phyloP scores from a whole-genome alignment of 2,329 filamentous ascomycete genomes.

The Penicillium italicum region DNA sequence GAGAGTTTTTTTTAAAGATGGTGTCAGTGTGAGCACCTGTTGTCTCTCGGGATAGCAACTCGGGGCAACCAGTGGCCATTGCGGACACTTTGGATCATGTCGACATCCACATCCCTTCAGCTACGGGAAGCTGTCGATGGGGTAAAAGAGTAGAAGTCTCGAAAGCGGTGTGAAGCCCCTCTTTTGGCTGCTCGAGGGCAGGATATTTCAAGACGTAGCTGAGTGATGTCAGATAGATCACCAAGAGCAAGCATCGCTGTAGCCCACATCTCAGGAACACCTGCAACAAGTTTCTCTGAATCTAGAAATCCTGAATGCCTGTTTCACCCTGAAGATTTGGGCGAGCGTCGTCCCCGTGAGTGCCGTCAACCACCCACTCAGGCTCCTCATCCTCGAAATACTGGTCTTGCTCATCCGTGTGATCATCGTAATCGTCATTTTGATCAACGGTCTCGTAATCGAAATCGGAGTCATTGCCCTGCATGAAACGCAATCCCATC shows the following conservation, averaged over 20 bases:
- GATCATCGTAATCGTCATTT: constrained; percentile 68
- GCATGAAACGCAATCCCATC: constrained; percentile 70
- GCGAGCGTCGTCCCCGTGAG: constrained; percentile 33
- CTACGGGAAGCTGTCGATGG: background rate
- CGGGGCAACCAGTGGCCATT: background rate
- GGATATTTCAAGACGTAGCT: background rate
- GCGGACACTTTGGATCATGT: background rate
- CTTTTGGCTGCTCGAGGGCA: background rate
- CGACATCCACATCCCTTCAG: background rate
- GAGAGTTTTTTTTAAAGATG: background rate
- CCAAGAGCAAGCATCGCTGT: background rate
- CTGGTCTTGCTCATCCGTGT: constrained; percentile 62
- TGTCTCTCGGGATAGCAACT: background rate
- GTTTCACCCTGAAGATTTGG: constrained; percentile 55
- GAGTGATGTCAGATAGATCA: background rate
- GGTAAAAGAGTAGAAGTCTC: background rate
- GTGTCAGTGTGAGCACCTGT: background rate
- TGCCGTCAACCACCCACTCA: constrained; percentile 55
- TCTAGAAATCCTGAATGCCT: constrained; percentile 67
- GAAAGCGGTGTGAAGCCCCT: background rate
- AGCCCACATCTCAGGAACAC: background rate
- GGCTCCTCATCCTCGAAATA: constrained; percentile 81
- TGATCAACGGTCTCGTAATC: constrained; percentile 69
- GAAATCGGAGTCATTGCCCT: constrained; percentile 72
- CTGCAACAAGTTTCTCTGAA: background rate